These are phyloP conservation scores for Ophiostoma perfectum DNA, from an alignment of 2,329 filamentous ascomycete genomes.

Conservation along the genomic window DNA sequence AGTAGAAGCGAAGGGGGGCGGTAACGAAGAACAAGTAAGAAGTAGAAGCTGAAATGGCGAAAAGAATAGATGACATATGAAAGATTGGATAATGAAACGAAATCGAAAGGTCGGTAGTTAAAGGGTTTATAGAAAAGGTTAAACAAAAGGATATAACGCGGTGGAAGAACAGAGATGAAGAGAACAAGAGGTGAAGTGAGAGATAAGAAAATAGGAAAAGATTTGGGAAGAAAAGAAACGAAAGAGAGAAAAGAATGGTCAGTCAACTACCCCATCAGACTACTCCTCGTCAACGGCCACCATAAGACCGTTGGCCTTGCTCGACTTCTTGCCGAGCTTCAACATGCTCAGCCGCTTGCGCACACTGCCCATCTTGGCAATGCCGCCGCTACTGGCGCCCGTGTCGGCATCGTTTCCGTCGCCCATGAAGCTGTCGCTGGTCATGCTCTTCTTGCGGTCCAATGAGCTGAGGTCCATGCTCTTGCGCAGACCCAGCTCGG, in stretches of 20 bases:
- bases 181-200: background rate
- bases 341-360: constrained; percentile 74
- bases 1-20: background rate
- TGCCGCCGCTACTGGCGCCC: constrained; percentile 28
- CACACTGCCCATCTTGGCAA: constrained; percentile 56
- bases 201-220: no score
- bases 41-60: background rate
- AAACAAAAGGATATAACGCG: constrained; percentile 15
- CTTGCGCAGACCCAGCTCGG: constrained; percentile 30
- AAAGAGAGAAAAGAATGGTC: background rate
- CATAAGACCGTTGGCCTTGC: constrained; percentile 50
- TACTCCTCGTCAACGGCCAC: constrained; percentile 52
- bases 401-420: constrained; percentile 11
- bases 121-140: background rate
- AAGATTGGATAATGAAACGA: background rate
- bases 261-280: no score
- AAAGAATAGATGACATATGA: background rate
- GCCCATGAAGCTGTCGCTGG: constrained; percentile 12
- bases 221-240: background rate
- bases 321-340: constrained; percentile 65
- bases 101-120: background rate
- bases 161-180: background rate
- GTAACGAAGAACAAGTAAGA: background rate
- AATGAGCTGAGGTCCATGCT: constrained; percentile 28
- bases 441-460: constrained; percentile 28